Conservation (phyloP, 345 rosid species). For the Gynandropsis gynandra region DNA sequence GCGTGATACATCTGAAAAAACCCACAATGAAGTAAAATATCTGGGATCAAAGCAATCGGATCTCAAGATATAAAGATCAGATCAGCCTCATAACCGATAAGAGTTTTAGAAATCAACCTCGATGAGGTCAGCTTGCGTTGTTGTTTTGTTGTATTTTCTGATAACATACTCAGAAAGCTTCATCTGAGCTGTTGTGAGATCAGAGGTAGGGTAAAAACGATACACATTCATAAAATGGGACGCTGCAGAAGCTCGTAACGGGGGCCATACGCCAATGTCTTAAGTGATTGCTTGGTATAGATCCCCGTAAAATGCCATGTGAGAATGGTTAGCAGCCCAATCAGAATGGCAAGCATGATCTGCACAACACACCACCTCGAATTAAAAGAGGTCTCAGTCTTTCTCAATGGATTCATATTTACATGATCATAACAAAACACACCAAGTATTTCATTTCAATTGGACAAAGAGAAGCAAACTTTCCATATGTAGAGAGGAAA, state of each 20-base stretch:
- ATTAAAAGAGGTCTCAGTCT: conserved; percentile 12
- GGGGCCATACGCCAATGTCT: conserved; percentile 78
- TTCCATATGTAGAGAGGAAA: no score
- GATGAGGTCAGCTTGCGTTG: conserved; percentile 72
- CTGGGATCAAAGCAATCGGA: conserved; percentile 13
- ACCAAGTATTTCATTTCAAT: neutral
- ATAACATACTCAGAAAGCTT: conserved; percentile 82
- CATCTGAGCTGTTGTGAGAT: conserved; percentile 86
- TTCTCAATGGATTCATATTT: conserved; percentile 3
- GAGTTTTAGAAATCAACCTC: conserved; percentile 41
- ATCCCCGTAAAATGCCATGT: conserved; percentile 94
- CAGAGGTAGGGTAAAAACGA: conserved; percentile 85
- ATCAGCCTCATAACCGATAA: neutral
- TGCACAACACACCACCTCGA: conserved; percentile 29
- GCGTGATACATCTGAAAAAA: conserved; percentile 65
- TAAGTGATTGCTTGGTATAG: conserved; percentile 68
- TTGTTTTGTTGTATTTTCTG: conserved; percentile 51
- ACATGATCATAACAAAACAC: conserved; percentile 7
- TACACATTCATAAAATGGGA: conserved; percentile 94
- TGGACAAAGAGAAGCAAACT: neutral
- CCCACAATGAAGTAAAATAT: conserved; percentile 5
- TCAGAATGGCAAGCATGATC: conserved; percentile 92
- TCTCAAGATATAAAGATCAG: neutral
- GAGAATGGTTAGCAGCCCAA: conserved; percentile 77
- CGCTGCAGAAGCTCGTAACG: conserved; percentile 91